phyloP scores from a whole-genome alignment of 331 rosid genomes.

The Telfairia occidentalis region DNA sequence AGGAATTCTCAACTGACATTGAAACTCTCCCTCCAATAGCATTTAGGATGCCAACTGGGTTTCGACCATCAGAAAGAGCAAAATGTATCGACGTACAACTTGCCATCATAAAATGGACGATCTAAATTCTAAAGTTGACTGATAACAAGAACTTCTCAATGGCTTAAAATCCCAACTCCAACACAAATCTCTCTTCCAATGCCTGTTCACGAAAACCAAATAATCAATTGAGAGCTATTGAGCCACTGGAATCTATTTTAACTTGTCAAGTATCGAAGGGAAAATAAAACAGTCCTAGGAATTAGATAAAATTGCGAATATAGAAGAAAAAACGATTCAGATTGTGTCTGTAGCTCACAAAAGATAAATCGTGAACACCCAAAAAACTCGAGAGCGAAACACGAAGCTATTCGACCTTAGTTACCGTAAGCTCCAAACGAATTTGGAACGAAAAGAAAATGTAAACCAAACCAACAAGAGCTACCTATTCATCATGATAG shows the following conservation, averaged over 20 bases:
- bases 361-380: background rate
- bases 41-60: conserved; percentile 41
- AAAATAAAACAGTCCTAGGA: background rate
- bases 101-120: conserved; percentile 39
- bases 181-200: conserved; percentile 24
- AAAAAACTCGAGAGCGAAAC: background rate
- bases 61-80: conserved; percentile 46
- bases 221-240: background rate
- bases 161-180: conserved; percentile 19
- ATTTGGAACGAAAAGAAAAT: background rate
- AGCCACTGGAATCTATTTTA: background rate
- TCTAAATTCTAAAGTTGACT: background rate
- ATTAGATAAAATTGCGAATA: background rate
- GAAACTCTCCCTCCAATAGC: conserved; percentile 41
- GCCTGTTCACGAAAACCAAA: conserved; percentile 28
- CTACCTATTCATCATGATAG: background rate
- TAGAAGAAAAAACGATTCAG: background rate
- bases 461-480: background rate
- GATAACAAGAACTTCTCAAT: conserved; percentile 8
- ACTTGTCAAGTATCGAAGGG: background rate
- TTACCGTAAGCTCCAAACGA: background rate
- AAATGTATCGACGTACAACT: conserved; percentile 36
- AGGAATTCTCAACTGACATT: conserved; percentile 26
- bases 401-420: background rate
- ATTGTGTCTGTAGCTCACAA: background rate